Conservation (phyloP, 2,329 filamentous ascomycete genomes). For the Hansfordia pulvinata region DNA sequence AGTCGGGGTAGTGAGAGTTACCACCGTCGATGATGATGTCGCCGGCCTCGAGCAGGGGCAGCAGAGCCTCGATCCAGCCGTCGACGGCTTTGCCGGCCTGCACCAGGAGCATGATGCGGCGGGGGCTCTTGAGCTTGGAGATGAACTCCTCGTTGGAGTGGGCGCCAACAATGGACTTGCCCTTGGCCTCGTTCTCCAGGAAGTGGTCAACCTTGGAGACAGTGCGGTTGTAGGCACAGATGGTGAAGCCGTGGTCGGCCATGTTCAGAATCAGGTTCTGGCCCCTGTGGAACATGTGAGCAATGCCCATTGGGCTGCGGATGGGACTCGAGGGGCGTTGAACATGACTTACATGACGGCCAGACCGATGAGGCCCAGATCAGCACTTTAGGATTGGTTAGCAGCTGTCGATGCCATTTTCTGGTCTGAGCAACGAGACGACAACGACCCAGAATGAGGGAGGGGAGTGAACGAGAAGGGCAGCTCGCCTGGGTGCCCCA, state of each 20-base stretch:
- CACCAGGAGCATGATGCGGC: slow-evolving; percentile 96
- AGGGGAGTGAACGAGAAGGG: slow-evolving; percentile 17
- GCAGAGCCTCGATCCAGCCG: slow-evolving; percentile 93
- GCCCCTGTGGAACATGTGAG: slow-evolving; percentile 29
- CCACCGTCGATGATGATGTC: slow-evolving; percentile 99
- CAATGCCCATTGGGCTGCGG: slow-evolving; percentile 4
- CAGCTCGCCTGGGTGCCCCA: slow-evolving; percentile 42
- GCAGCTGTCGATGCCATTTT: slow-evolving; percentile 26
- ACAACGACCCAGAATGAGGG: slow-evolving; percentile 12
- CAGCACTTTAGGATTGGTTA: slow-evolving; percentile 54
- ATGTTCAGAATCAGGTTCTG: slow-evolving; percentile 86
- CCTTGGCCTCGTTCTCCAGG: slow-evolving; percentile 82
- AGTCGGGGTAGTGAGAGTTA: slow-evolving; percentile 98
- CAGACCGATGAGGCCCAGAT: slow-evolving; percentile 86
- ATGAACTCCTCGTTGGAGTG: slow-evolving; percentile 91
- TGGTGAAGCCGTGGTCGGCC: slow-evolving; percentile 87
- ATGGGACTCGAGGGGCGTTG: too few relatives aligned
- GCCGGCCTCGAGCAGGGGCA: slow-evolving; percentile 68
- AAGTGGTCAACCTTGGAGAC: slow-evolving; percentile 96
- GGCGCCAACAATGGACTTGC: slow-evolving; percentile 90
- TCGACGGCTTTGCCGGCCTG: slow-evolving; percentile 97
- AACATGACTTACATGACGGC: slow-evolving; percentile 60
- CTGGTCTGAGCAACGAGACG: slow-evolving; percentile 8
- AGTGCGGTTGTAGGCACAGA: slow-evolving; percentile 97
- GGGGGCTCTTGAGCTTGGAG: slow-evolving; percentile 91